These are phyloP conservation scores for Theobroma grandiflorum DNA, from an alignment of 441 rosid species.

Conservation along the genomic window DNA sequence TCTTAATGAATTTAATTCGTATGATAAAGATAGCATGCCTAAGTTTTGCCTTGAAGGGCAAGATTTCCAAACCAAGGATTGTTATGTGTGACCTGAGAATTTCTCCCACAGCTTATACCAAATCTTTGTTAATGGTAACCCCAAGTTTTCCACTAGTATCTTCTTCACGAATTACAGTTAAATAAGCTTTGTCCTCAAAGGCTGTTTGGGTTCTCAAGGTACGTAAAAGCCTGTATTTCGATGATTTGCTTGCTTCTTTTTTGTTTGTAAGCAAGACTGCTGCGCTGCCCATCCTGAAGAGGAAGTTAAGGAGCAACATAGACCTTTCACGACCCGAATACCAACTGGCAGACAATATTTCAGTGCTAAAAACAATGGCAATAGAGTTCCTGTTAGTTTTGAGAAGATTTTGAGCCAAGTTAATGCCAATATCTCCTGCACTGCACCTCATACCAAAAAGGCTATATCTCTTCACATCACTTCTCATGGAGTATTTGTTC, in stretches of 20 bases:
- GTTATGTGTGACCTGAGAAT: constrained; percentile 40
- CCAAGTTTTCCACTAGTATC: constrained; percentile 60
- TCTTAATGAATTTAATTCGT: constrained; percentile 34
- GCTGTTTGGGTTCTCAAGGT: constrained; percentile 52
- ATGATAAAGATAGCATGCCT: constrained; percentile 34
- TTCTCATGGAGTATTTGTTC: constrained; percentile 50
- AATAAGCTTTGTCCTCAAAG: constrained; percentile 47
- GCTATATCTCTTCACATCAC: constrained; percentile 51
- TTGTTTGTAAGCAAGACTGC: constrained; percentile 58
- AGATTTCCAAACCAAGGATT: constrained; percentile 41
- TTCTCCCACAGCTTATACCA: constrained; percentile 48
- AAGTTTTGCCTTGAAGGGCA: constrained; percentile 43
- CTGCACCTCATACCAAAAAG: constrained; percentile 76
- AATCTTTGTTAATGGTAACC: constrained; percentile 48
- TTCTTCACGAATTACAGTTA: constrained; percentile 52
- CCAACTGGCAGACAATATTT: constrained; percentile 68
- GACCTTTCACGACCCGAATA: constrained; percentile 54
- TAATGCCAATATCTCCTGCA: constrained; percentile 49
- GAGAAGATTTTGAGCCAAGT: constrained; percentile 52
- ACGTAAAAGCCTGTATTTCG: constrained; percentile 51
- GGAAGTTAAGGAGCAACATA: constrained; percentile 58
- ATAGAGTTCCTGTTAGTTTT: constrained; percentile 40
- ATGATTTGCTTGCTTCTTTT: constrained; percentile 32
- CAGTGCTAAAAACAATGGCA: constrained; percentile 61
- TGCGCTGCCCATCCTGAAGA: constrained; percentile 70